A percentile compares a stretch with the other conserved stretches of the same genome.
These are phyloP conservation scores for Sungouiella blattae DNA, from an alignment of 805 yeast genomes.

Conservation along the genomic window DNA sequence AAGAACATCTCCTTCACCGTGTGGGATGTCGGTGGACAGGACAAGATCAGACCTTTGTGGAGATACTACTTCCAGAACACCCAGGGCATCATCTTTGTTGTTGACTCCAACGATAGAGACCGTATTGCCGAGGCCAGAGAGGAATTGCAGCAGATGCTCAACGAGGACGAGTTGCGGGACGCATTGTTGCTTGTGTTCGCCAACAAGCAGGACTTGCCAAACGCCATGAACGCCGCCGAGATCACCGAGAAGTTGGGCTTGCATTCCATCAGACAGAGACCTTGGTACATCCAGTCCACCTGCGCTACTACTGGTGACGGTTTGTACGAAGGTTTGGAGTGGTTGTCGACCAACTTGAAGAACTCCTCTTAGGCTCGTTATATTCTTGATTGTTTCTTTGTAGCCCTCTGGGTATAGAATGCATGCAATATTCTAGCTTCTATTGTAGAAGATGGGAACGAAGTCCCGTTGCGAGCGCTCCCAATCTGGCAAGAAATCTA, in stretches of 20 bases:
- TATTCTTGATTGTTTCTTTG: neutral
- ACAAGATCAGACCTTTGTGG: conserved; percentile 97
- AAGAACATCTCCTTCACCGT: conserved; percentile 95
- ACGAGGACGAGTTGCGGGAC: conserved; percentile 97
- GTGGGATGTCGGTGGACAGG: conserved; percentile 99
- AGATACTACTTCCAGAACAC: conserved; percentile 98
- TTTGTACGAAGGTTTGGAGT: conserved; percentile 30
- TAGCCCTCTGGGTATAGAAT: conserved; percentile 4
- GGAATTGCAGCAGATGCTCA: conserved; percentile 96
- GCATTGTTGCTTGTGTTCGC: conserved; percentile 94
- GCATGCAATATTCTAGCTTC: conserved; percentile 7
- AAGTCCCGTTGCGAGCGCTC: too few relatives aligned
- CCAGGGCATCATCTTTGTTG: conserved; percentile 96
- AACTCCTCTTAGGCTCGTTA: conserved; percentile 8
- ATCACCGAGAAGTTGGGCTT: conserved; percentile 95
- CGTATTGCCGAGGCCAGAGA: conserved; percentile 98
- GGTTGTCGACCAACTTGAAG: conserved; percentile 24
- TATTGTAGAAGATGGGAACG: too few relatives aligned
- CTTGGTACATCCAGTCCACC: conserved; percentile 98
- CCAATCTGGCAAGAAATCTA: too few relatives aligned
- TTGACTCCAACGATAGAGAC: conserved; percentile 96
- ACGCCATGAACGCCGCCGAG: conserved; percentile 98
- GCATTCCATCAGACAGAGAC: conserved; percentile 96
- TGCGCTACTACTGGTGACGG: conserved; percentile 99
- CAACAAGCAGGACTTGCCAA: conserved; percentile 98